Evolutionary conservation across 176 grass and related monocot genomes (phyloP).

Genomic region (Hordeum marinum): DNA sequence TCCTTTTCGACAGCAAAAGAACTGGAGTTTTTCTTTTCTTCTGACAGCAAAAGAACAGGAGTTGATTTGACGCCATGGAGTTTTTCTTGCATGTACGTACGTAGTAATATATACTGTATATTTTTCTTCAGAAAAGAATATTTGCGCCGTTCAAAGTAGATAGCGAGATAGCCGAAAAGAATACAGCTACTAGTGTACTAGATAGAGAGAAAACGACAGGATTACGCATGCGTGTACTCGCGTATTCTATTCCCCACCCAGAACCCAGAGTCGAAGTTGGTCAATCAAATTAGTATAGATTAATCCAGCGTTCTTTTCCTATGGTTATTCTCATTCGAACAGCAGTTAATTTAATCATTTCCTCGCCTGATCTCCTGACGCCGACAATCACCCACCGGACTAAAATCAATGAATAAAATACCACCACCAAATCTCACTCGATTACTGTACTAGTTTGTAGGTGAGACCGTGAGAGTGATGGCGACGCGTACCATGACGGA

Average conservation of each 20-base stretch:
- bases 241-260: neutral
- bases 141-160: neutral
- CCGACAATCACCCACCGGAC: neutral
- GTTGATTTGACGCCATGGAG: neutral
- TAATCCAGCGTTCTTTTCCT: neutral
- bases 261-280: neutral
- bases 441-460: neutral
- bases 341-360: neutral
- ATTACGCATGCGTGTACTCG: neutral
- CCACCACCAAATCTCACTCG: neutral
- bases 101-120: too few relatives aligned
- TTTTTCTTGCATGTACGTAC: too few relatives aligned
- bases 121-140: neutral
- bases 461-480: neutral
- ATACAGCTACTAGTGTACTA: neutral
- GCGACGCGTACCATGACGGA: slow-evolving; percentile 79
- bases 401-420: neutral
- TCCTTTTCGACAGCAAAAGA: neutral
- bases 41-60: neutral
- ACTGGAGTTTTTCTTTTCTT: neutral
- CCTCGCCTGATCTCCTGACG: neutral
- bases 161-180: neutral
- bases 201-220: neutral
- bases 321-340: slow-evolving; percentile 5
- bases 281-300: neutral